Base-by-base conservation (phyloP, 768 basidiomycete species). In the Kwoniella shandongensis region DNA sequence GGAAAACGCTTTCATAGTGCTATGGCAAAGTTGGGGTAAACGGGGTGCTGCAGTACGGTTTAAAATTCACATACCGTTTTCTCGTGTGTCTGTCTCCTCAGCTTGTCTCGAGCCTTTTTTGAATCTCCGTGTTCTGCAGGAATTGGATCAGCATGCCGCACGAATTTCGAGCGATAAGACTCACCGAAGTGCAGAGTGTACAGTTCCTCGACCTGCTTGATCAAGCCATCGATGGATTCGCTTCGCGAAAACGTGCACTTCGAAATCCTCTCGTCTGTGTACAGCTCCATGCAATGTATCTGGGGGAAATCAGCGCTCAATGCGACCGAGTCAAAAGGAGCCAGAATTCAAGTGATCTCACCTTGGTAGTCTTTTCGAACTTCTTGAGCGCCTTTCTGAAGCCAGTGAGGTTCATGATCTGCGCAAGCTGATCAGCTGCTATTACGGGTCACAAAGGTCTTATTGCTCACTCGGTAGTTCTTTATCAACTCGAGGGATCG, bases 401-500 rank as follows among this genome's bases (percentile, higher is more conserved):
- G 1, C 94, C 96, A 0, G 89, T 88, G 10, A 91, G 76, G 74
- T 99, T 98, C 38, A 97, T 77, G 42, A 88, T 84, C 86, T 90
- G 61, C 7, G 13, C 44, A 50, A 3, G 26, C 20, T 20, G 20
- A n/a, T 30, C 44, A 56, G 39, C 39, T 48, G 39, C 3, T 25
- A 17, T 27, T 5, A 8, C 11, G 35, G 26, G 18, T 3, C n/a
- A 17, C 18, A 20, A 18, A n/a, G n/a, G n/a, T n/a, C n/a, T n/a
- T n/a, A n/a, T n/a, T n/a, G 23, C 83, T 15, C 70, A 91, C 91
- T 29, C 91, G 82, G 75, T 94, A 99, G 70, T 90, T 90, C 65
- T 91, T 88, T 59, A 99, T 79, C 49, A 87, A 78, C 71, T 94
- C 91, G 20, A 96, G 79, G 10, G 83, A 87, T 17, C 90, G 88